phyloP scores from a whole-genome alignment of 2,329 filamentous ascomycete species.

The Bisporella sp. region DNA sequence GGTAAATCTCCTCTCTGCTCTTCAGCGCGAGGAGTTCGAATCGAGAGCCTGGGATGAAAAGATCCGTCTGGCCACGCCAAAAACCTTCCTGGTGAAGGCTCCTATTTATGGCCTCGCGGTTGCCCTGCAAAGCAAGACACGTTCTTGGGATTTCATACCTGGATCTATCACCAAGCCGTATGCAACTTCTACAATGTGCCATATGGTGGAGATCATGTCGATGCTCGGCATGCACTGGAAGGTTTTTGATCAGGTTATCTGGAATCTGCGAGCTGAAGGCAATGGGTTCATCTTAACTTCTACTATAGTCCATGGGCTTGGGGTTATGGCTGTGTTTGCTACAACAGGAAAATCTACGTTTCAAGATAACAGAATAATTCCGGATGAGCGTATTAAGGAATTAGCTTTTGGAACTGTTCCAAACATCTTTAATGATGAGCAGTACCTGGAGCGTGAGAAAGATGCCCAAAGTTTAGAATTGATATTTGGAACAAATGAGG shows the following conservation, averaged over 20 bases:
- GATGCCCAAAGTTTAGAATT: constrained; percentile 30
- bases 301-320: constrained; percentile 36
- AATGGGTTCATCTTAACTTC: constrained; percentile 31
- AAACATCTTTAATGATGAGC: constrained; percentile 43
- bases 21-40: constrained; percentile 42
- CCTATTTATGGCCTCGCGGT: constrained; percentile 20
- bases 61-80: constrained; percentile 1
- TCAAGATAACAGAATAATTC: constrained; percentile 43
- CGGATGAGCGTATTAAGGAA: constrained; percentile 45
- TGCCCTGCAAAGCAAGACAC: constrained; percentile 25
- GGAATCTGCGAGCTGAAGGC: constrained; percentile 39
- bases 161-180: constrained; percentile 30
- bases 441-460: constrained; percentile 28
- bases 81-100: neutral
- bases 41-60: constrained; percentile 37
- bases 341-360: constrained; percentile 43
- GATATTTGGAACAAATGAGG: constrained; percentile 40
- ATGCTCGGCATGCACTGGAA: constrained; percentile 48
- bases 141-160: constrained; percentile 33
- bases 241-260: constrained; percentile 44
- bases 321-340: constrained; percentile 48
- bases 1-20: constrained; percentile 41
- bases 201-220: constrained; percentile 29
- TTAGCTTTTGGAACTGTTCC: constrained; percentile 49
- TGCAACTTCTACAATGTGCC: constrained; percentile 28